Evolutionary conservation across 176 grass and related monocot species (phyloP), one percentile per base, ranked within the genome.

Genomic region (Metroxylon sagu): DNA sequence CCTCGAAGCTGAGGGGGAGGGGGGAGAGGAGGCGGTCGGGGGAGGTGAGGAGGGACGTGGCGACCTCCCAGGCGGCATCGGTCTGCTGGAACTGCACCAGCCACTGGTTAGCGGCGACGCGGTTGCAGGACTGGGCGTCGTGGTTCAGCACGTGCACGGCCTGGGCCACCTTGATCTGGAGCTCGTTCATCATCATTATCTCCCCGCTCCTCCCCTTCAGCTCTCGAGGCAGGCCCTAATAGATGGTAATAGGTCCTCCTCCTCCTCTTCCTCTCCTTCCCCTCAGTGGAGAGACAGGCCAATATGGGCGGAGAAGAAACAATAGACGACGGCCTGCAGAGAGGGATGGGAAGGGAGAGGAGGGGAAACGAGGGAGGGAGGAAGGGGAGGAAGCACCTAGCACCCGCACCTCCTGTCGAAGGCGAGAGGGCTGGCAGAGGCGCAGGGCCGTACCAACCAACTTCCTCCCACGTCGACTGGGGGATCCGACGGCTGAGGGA

Each of bases 61-160:
- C 81, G 26, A 84, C 69, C 53, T 78, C 69, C 81, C 81, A 84
- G 15, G 74, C 74, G 59, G 74, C 18, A 14, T 73, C 61, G 48
- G 75, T 70, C 16, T 84, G 62, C 70, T 84, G 81, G 59, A 84
- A 78, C 55, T 84, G 81, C 55, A 84, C 57, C 4, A 84, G 70
- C 81, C 81, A 84, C 23, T 84, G 81, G 53, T 84, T 84, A 10
- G 81, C 81, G 26, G 81, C 74, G 25, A 77, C 74, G 17, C 81
- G 68, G 27, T 74, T 84, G 19, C 69, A 78, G 29, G 81, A 74
- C 17, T 77, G 62, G 31, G 52, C 56, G 48, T 78, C 81, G 58
- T 84, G 74, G 28, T 84, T 78, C 51, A 84, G 63, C 23, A 78
- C 70, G 48, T 62, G 79, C 65, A 92, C 87, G 21, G 84, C 87